These are phyloP conservation scores for Russula brevipes DNA, from an alignment of 768 basidiomycete species.

Conservation along the genomic window DNA sequence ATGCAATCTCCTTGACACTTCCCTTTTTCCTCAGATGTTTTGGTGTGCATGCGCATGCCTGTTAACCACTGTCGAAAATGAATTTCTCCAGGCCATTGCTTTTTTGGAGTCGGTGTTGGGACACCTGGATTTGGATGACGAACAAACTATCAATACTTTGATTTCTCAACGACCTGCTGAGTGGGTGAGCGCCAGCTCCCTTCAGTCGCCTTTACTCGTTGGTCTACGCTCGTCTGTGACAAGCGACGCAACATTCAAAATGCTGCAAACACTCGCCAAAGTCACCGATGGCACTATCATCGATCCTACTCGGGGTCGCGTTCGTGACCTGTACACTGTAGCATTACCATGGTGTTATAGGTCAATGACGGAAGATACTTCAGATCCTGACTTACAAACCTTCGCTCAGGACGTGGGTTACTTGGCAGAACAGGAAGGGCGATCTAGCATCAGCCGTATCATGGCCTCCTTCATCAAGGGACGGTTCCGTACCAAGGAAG, in stretches of 20 bases:
- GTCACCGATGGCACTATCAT: conserved; percentile 60
- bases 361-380: conserved; percentile 60
- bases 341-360: conserved; percentile 86
- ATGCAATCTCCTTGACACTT: conserved; percentile 50
- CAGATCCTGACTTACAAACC: conserved; percentile 54
- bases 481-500: conserved; percentile 87
- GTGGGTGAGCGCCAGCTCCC: conserved; percentile 59
- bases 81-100: conserved; percentile 64
- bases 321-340: conserved; percentile 77
- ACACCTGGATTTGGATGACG: conserved; percentile 67
- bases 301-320: conserved; percentile 62
- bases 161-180: conserved; percentile 60
- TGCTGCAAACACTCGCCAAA: conserved; percentile 58
- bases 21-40: conserved; percentile 75
- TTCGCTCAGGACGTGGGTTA: conserved; percentile 70
- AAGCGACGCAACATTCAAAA: conserved; percentile 56
- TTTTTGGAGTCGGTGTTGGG: conserved; percentile 62
- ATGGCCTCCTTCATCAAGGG: conserved; percentile 85
- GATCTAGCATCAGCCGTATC: conserved; percentile 77
- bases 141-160: conserved; percentile 60
- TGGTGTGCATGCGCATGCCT: conserved; percentile 83
- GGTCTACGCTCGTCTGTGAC: conserved; percentile 79
- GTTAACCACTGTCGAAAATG: conserved; percentile 74
- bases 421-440: conserved; percentile 67
- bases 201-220: conserved; percentile 68